Evolutionary conservation across 192 early-diverging fungal genomes (phyloP).

Genomic region (Coemansia sp.): DNA sequence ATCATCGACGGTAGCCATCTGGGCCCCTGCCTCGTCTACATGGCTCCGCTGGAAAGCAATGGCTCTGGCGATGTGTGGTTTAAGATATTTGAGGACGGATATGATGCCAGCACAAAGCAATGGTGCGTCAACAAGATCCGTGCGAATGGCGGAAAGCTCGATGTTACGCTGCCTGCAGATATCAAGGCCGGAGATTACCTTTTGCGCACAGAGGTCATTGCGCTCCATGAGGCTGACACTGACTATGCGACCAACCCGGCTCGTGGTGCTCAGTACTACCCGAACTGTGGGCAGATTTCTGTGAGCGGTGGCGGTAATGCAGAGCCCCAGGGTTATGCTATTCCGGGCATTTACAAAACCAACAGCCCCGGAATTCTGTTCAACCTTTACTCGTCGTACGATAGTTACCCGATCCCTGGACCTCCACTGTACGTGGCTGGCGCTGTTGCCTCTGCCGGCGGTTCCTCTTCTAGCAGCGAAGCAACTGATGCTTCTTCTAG

Average conservation of each 20-base stretch:
- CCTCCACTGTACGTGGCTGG: constrained; percentile 29
- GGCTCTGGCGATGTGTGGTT: constrained; percentile 32
- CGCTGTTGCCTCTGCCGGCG: not conserved
- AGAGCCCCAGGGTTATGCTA: constrained; percentile 17
- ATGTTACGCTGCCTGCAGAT: constrained; percentile 24
- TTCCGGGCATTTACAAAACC: constrained; percentile 28
- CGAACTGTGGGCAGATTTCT: constrained; percentile 31
- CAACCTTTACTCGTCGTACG: constrained; percentile 15
- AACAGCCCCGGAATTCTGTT: constrained; percentile 27
- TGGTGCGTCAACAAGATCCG: constrained; percentile 38
- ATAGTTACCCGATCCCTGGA: constrained; percentile 28
- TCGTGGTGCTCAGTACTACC: constrained; percentile 27
- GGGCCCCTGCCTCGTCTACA: constrained; percentile 37
- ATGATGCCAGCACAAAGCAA: constrained; percentile 8
- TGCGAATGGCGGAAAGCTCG: constrained; percentile 23
- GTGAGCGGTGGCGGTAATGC: constrained; percentile 21
- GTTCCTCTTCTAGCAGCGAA: not conserved
- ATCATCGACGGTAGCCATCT: constrained; percentile 22
- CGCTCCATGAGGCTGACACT: constrained; percentile 19
- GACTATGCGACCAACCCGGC: constrained; percentile 16
- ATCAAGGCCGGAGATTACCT: constrained; percentile 39
- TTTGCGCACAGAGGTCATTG: constrained; percentile 40
- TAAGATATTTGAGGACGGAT: constrained; percentile 44
- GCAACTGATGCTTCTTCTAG: too few relatives aligned
- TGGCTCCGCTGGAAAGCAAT: constrained; percentile 35